Conservation (phyloP, 805 yeast species). For the Cyberlindnera suaveolens region DNA sequence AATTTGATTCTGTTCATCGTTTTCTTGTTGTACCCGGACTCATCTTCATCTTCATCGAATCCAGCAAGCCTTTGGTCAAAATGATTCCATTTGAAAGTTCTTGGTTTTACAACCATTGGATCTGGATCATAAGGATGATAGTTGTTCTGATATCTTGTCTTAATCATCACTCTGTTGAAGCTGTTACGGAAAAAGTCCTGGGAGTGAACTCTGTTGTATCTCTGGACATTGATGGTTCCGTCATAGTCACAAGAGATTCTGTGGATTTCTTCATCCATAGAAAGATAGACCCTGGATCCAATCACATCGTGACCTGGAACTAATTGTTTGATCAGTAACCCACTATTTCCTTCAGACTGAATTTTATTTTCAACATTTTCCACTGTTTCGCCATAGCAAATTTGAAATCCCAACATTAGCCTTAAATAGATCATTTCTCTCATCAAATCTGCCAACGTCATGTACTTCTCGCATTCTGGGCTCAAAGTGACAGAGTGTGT, state of each 20-base stretch:
- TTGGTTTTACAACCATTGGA: constrained; percentile 45
- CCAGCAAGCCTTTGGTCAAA: constrained; percentile 92
- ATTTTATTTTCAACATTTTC: constrained; percentile 57
- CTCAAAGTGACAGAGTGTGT: constrained; percentile 74
- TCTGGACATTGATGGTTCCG: constrained; percentile 72
- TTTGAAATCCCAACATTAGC: constrained; percentile 82
- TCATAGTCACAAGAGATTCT: constrained; percentile 68
- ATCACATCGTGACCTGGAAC: constrained; percentile 36
- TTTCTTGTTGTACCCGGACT: constrained; percentile 43
- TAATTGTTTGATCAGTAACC: constrained; percentile 51
- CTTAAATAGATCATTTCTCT: constrained; percentile 84
- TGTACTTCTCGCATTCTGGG: constrained; percentile 45
- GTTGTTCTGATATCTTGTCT: constrained; percentile 71
- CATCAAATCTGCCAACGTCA: constrained; percentile 56
- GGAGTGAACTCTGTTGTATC: constrained; percentile 44
- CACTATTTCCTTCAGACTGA: constrained; percentile 46
- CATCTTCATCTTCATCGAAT: constrained; percentile 71
- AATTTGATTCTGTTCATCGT: constrained; percentile 63
- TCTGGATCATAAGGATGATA: constrained; percentile 55
- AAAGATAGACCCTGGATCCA: constrained; percentile 67
- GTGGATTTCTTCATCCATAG: constrained; percentile 80
- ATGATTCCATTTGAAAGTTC: constrained; percentile 78
- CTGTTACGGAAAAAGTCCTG: constrained; percentile 24
- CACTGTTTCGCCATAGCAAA: constrained; percentile 70
- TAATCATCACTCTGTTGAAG: constrained; percentile 50